phyloP scores from a whole-genome alignment of 768 basidiomycete genomes.

The Termitomyces sp. region DNA sequence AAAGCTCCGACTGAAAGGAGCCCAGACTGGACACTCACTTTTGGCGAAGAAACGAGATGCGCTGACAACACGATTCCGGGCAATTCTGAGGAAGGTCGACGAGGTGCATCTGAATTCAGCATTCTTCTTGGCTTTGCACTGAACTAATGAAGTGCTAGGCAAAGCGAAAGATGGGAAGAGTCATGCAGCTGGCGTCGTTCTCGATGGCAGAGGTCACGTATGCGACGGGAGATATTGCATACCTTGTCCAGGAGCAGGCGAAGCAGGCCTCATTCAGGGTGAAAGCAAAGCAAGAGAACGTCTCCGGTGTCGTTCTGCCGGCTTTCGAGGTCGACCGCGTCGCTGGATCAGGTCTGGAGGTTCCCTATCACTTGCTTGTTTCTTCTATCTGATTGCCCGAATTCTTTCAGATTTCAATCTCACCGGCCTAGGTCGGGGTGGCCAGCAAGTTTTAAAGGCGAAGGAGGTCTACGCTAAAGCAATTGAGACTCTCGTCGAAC shows the following conservation, averaged over 20 bases:
- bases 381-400: not conserved
- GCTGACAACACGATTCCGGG: slow-evolving; percentile 88
- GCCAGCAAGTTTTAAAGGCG: slow-evolving; percentile 92
- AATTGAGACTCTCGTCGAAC: slow-evolving; percentile 93
- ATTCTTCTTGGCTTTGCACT: slow-evolving; percentile 12
- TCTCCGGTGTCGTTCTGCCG: slow-evolving; percentile 93
- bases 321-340: slow-evolving; percentile 92
- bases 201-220: slow-evolving; percentile 99
- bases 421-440: slow-evolving; percentile 94
- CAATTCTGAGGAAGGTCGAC: slow-evolving; percentile 95
- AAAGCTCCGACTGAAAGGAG: slow-evolving; percentile 84
- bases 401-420: slow-evolving; percentile 79
- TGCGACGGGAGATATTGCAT: slow-evolving; percentile 94
- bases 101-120: slow-evolving; percentile 54
- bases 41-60: slow-evolving; percentile 99
- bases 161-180: slow-evolving; percentile 97
- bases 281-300: slow-evolving; percentile 95
- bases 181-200: slow-evolving; percentile 98
- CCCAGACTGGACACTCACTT: slow-evolving; percentile 92
- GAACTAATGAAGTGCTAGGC: slow-evolving; percentile 54
- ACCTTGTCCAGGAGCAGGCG: slow-evolving; percentile 96
- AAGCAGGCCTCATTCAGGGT: slow-evolving; percentile 90
- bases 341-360: slow-evolving; percentile 66
- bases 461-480: slow-evolving; percentile 98
- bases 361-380: not conserved